Conservation (phyloP, 148 eudicot species). For the Fagopyrum esculentum region DNA sequence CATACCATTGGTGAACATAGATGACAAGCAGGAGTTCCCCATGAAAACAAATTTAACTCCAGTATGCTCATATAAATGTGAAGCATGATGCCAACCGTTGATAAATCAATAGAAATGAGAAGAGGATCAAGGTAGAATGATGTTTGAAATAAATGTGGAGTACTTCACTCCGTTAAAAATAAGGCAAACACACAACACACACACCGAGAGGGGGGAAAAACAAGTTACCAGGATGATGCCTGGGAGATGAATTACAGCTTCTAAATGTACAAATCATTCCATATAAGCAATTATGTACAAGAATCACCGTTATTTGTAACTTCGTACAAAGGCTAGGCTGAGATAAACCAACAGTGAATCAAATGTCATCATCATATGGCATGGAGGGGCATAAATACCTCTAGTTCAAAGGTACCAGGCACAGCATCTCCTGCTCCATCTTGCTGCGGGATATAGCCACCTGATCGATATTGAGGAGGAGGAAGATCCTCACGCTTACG, state of each 20-base stretch:
- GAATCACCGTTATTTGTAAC: background rate
- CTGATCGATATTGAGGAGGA: conserved; percentile 44
- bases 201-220: background rate
- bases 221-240: background rate
- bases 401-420: conserved; percentile 46
- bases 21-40: background rate
- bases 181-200: background rate
- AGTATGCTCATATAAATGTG: background rate
- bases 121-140: background rate
- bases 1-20: background rate
- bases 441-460: conserved; percentile 82
- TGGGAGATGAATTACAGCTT: background rate
- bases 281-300: background rate
- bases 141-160: background rate
- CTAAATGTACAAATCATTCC: background rate
- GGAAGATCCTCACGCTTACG: conserved; percentile 75
- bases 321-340: background rate
- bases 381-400: conserved; percentile 17
- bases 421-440: conserved; percentile 73
- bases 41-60: background rate
- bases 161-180: background rate
- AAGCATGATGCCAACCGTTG: background rate
- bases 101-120: background rate
- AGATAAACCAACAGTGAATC: background rate
- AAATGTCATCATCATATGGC: background rate